Base-by-base conservation (phyloP, 139 green algal genomes). In the Deuterostichococcus epilithicus region DNA sequence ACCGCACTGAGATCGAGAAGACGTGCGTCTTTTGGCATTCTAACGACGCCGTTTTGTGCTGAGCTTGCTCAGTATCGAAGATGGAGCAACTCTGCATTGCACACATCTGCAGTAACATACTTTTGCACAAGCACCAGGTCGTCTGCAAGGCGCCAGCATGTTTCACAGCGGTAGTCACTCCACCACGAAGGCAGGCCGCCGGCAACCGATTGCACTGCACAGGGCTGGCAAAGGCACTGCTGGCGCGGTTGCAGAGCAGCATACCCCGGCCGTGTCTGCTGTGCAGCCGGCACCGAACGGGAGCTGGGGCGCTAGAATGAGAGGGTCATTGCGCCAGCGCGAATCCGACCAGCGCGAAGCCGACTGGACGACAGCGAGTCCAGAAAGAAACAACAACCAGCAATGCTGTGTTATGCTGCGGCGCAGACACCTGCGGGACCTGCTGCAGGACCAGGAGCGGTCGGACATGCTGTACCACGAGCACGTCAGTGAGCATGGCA, bases 401-500 rank as follows among this genome's bases (percentile, higher is more conserved):
- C n/a, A n/a, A n/a, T n/a, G n/a, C 23, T 2, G 22, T 44, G 47
- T 8, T n/a, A 34, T 78, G 15, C 30, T 68, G 28, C 25, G n/a
- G 13, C 72, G 69, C 87, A 96, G 90, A 36, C 94, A 98, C 76
- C 79, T 98, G 70, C 84, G 87, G 22, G 92, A 97, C 52, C 81
- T 98, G 70, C 81, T 98, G 60, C n/a, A 80, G 6, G 92, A 98
- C 72, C 82, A 92, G 32, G 59, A 74, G 0, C 89, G 95, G 65
- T 93, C 84, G 69, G 86, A 93, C 60, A 72, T 70, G 0, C 72
- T 98, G 25, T 92, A 93, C 76, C 87, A 91, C 69, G 94, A 99
- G 87, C 82, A 88, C 68, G 82, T 97, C 72, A 92, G 90, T 68
- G 94, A 99, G 87, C 82, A 88, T 65, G 82, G 97, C 73, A 92